Conservation (phyloP, 352 stramenopile species). For the Phytophthora niederhauseri region DNA sequence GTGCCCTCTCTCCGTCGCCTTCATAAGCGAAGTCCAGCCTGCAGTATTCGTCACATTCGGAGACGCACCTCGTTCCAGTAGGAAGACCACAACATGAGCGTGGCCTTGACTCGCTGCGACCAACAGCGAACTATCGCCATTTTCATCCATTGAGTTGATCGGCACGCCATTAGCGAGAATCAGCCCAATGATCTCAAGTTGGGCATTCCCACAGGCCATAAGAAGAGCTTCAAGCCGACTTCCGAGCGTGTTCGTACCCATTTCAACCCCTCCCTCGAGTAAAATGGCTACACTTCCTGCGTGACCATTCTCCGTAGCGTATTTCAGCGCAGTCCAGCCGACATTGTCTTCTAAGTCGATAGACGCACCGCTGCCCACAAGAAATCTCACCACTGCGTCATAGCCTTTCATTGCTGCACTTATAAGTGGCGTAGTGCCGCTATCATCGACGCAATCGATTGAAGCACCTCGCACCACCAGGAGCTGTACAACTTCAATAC, state of each 20-base stretch:
- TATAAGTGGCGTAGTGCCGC: neutral
- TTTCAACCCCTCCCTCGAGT: neutral
- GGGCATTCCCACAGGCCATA: neutral
- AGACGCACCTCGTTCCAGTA: neutral
- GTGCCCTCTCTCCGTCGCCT: conserved; percentile 11
- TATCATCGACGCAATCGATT: too few relatives aligned
- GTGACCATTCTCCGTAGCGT: neutral
- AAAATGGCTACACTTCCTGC: neutral
- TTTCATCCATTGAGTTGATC: too few relatives aligned
- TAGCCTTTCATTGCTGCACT: neutral
- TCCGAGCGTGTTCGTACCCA: neutral
- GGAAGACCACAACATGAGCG: neutral
- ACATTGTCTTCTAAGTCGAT: neutral
- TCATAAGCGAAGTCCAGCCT: conserved; percentile 12
- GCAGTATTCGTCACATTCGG: neutral
- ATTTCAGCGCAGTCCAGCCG: neutral
- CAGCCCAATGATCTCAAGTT: too few relatives aligned
- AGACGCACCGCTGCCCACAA: neutral
- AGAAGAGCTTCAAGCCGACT: neutral
- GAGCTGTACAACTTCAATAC: too few relatives aligned
- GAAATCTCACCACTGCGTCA: neutral
- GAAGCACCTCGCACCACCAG: too few relatives aligned
- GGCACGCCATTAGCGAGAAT: too few relatives aligned
- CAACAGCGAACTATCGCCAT: neutral
- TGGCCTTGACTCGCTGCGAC: neutral